Evolutionary conservation across 768 basidiomycete genomes (phyloP).

Genomic region (Amanita brunnescens): DNA sequence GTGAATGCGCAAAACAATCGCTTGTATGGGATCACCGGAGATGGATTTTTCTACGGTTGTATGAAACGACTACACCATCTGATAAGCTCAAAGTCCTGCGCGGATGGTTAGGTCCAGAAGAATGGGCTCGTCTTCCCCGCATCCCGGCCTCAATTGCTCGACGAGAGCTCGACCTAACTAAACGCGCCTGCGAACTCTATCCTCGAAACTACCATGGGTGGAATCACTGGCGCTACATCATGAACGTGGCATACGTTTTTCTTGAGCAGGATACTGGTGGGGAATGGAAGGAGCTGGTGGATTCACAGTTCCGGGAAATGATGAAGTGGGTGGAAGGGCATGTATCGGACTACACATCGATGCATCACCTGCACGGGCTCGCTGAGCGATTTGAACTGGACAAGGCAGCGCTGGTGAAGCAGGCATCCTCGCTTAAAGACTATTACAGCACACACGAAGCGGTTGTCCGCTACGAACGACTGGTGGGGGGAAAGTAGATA

Average conservation of each 20-base stretch:
- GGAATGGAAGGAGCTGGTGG: slow-evolving; percentile 25
- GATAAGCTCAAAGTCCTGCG: neutral
- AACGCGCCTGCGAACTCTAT: slow-evolving; percentile 49
- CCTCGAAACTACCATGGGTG: slow-evolving; percentile 73
- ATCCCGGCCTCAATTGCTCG: slow-evolving; percentile 28
- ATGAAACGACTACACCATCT: slow-evolving; percentile 12
- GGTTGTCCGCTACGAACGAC: neutral
- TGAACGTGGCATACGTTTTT: slow-evolving; percentile 24
- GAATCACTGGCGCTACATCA: slow-evolving; percentile 48
- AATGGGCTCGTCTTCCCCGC: slow-evolving; percentile 20
- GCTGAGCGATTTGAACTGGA: slow-evolving; percentile 3
- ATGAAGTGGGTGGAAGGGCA: slow-evolving; percentile 53
- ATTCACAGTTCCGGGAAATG: slow-evolving; percentile 27
- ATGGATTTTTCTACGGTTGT: slow-evolving; percentile 43
- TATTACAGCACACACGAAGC: neutral
- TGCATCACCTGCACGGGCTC: slow-evolving; percentile 37
- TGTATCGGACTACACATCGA: slow-evolving; percentile 58
- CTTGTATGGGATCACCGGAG: slow-evolving; percentile 64
- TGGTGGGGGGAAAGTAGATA: slow-evolving; percentile 2
- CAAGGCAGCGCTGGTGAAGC: neutral
- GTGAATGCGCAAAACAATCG: slow-evolving; percentile 54
- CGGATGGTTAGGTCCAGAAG: slow-evolving; percentile 19
- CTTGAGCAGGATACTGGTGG: slow-evolving; percentile 10
- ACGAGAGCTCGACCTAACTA: slow-evolving; percentile 40
- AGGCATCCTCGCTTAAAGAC: neutral